Percentiles rank a stretch among this genome's conserved stretches.
Evolutionary conservation across 2,329 filamentous ascomycete genomes (phyloP).

Genomic region (Neofusicoccum kwambonambiense): DNA sequence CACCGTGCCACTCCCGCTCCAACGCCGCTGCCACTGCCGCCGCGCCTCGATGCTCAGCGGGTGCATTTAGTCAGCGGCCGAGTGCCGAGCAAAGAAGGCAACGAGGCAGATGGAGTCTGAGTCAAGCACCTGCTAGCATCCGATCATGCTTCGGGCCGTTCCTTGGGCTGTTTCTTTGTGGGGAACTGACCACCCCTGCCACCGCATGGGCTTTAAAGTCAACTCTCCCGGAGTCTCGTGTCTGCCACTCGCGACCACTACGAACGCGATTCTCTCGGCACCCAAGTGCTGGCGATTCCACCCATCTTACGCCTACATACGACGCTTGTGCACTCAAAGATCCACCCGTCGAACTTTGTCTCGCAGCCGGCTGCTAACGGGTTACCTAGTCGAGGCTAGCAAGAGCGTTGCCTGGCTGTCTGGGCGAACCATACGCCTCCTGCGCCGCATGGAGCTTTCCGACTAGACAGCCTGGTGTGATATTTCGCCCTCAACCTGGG

Average conservation of each 20-base stretch:
- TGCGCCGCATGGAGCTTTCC: neutral
- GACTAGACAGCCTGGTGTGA: neutral
- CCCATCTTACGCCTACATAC: too few species aligned
- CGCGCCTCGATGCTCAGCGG: neutral
- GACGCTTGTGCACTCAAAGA: neutral
- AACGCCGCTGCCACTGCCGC: too few species aligned
- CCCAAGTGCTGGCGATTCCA: neutral
- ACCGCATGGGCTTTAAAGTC: too few species aligned
- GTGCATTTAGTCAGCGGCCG: too few species aligned
- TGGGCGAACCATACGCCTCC: neutral
- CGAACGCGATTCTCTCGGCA: neutral
- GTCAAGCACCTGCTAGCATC: neutral
- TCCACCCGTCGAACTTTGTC: neutral
- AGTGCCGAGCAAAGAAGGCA: neutral
- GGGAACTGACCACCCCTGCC: neutral
- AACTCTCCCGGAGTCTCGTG: neutral
- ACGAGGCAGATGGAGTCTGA: neutral
- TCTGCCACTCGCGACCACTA: neutral
- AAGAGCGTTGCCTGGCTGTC: neutral
- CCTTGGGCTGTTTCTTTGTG: neutral
- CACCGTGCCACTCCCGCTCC: too few species aligned
- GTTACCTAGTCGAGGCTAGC: conserved; percentile 1
- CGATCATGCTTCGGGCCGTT: neutral
- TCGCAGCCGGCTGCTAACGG: neutral
- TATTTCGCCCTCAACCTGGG: neutral